phyloP scores from a whole-genome alignment of 2,329 filamentous ascomycete genomes.

The Colletotrichum sp. region DNA sequence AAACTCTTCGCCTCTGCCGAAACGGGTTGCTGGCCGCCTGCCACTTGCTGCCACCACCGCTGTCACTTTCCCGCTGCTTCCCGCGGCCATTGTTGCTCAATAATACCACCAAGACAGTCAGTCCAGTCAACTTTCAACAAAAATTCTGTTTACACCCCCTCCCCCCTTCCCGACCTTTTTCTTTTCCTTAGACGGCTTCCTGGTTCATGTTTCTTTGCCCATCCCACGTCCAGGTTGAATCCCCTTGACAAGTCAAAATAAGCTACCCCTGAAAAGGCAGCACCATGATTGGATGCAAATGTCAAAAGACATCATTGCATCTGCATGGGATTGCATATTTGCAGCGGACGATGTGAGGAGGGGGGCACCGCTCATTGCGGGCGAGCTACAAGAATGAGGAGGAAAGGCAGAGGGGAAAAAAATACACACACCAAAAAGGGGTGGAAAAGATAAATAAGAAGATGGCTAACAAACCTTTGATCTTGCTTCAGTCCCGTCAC shows the following conservation, averaged over 20 bases:
- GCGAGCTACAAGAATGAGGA: not conserved
- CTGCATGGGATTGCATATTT: constrained; percentile 17
- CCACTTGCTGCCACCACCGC: constrained; percentile 3
- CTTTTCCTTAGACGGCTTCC: not conserved
- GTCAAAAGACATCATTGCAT: constrained; percentile 10
- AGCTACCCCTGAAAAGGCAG: constrained; percentile 8
- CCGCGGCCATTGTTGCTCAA: constrained; percentile 10
- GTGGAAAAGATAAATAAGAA: constrained; percentile 18
- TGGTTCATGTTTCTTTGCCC: not conserved
- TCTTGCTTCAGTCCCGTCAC: constrained; percentile 4
- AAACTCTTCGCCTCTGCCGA: constrained; percentile 6
- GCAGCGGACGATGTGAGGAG: constrained; percentile 1
- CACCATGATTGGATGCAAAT: constrained; percentile 14
- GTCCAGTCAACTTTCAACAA: constrained; percentile 1
- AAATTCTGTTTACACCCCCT: not conserved
- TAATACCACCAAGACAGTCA: constrained; percentile 3
- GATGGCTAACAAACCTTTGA: constrained; percentile 20
- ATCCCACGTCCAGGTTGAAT: constrained; percentile 7
- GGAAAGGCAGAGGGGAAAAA: not conserved
- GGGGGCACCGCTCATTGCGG: not conserved
- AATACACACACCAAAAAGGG: not conserved
- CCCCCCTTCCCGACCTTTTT: not conserved
- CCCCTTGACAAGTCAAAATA: not conserved
- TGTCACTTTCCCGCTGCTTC: not conserved
- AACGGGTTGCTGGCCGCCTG: constrained; percentile 4